phyloP scores from a whole-genome alignment of 129 eudicot genomes.

The Calendula officinalis region DNA sequence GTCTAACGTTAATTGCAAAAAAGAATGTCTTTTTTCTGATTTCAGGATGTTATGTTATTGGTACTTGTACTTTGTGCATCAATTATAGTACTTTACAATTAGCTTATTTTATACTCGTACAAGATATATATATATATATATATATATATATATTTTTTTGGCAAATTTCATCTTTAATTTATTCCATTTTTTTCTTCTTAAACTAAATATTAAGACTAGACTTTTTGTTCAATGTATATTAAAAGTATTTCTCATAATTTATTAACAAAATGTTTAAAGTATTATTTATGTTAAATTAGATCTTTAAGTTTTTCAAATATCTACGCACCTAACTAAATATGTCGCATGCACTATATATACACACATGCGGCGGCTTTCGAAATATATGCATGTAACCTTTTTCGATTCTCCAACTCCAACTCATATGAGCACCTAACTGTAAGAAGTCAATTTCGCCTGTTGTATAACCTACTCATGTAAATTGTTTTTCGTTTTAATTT shows the following conservation, averaged over 20 bases:
- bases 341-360: neutral
- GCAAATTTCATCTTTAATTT: neutral
- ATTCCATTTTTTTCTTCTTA: too few species aligned
- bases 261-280: too few species aligned
- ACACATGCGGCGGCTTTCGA: neutral
- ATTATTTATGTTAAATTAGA: too few species aligned
- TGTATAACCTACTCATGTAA: too few species aligned
- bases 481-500: neutral
- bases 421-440: conserved; percentile 6
- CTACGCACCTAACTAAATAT: too few species aligned
- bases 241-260: too few species aligned
- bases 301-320: too few species aligned
- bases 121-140: too few species aligned
- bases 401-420: neutral
- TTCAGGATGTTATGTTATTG: conserved; percentile 16
- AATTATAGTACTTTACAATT: conserved; percentile 2
- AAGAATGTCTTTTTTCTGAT: conserved; percentile 23
- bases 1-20: conserved; percentile 24
- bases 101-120: neutral
- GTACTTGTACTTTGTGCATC: conserved; percentile 8
- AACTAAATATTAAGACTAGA: too few species aligned
- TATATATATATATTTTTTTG: too few species aligned
- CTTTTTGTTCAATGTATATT: too few species aligned
- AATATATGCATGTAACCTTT: neutral
- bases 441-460: too few species aligned